Base-by-base conservation (phyloP, 352 stramenopile genomes). In the Phytopythium vexans region DNA sequence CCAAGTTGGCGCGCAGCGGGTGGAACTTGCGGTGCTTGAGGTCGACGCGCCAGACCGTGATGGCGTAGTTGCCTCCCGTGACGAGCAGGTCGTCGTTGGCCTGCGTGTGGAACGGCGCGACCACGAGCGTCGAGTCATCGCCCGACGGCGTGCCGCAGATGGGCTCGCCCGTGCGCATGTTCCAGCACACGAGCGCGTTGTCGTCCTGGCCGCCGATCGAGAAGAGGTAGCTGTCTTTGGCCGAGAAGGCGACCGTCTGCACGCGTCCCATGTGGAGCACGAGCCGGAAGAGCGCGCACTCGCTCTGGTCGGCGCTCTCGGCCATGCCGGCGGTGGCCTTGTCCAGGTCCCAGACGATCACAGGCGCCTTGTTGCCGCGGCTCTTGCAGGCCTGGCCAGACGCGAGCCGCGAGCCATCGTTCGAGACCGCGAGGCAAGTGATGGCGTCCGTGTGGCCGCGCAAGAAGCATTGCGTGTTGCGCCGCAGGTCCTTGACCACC, bases 121-220 rank as follows among this genome's bases (percentile, higher is more conserved):
- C 62, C 11, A 89, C 82, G 4, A 97, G 82, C 21, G 90, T 93
- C 38, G 88, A 97, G 61, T 98, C 94, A 56, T 89, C 89, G 11
- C 89, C 89, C n/a, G 93, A 95, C 34, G 88, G 90, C 11, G 82
- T 96, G 44, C 94, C 96, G 58, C 94, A 98, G 50, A 99, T 88
- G 21, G 90, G 78, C 50, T 90, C 76, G 33, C 93, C 92, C 1
- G 64, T 92, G 36, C 70, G 56, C 61, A 97, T 90, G 66, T 98
- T 89, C 95, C 95, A 98, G 55, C 98, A 95, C 27, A 98, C 95
- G 38, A 99, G 77, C 36, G 93, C 88, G 66, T 99, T 99, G 72
- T 99, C 96, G 70, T 99, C 96, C 57, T 97, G 90, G 14, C 95
- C 95, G 31, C 96, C 96, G 15, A 98, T 72, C 6, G 93, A 96